A percentile compares a stretch with the other conserved stretches of the same genome.
phyloP scores from a whole-genome alignment of 495 filamentous ascomycete genomes.

The Penicillium maclennaniae region DNA sequence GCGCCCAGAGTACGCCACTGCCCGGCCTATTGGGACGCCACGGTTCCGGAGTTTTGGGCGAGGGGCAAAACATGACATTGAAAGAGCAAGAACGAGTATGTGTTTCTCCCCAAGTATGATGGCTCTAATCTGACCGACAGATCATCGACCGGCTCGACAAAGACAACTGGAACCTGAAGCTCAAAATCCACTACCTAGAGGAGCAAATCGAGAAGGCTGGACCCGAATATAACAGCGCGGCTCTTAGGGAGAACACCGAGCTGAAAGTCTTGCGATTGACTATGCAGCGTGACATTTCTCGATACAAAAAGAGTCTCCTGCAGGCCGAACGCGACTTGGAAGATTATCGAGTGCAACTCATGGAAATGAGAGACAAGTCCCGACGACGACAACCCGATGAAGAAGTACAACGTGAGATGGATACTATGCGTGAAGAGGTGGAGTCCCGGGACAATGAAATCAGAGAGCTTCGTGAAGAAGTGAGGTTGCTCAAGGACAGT shows the following conservation, averaged over 20 bases:
- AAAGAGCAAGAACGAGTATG: conserved; percentile 88
- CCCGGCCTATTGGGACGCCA: conserved; percentile 58
- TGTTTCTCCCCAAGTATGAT: not conserved
- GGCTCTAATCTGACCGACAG: conserved; percentile 33
- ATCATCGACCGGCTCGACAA: conserved; percentile 93
- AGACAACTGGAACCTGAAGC: conserved; percentile 89
- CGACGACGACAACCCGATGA: conserved; percentile 70
- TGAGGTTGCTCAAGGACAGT: conserved; percentile 42
- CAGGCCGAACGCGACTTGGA: conserved; percentile 79
- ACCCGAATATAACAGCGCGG: conserved; percentile 78
- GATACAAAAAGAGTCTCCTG: conserved; percentile 74
- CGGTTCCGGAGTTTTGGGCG: conserved; percentile 60
- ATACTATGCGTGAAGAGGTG: conserved; percentile 55
- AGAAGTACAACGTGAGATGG: conserved; percentile 57
- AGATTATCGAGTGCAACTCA: conserved; percentile 68
- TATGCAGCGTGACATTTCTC: conserved; percentile 78
- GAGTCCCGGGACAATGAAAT: conserved; percentile 53
- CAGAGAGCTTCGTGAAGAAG: conserved; percentile 41
- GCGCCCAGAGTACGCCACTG: conserved; percentile 74
- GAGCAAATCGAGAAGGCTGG: conserved; percentile 81
- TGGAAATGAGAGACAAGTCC: conserved; percentile 73
- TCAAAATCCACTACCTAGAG: conserved; percentile 94
- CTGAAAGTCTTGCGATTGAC: conserved; percentile 87
- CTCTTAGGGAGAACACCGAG: conserved; percentile 90
- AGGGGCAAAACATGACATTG: conserved; percentile 75